Evolutionary conservation across 441 rosid genomes (phyloP).

Genomic region (Daphne laureola): DNA sequence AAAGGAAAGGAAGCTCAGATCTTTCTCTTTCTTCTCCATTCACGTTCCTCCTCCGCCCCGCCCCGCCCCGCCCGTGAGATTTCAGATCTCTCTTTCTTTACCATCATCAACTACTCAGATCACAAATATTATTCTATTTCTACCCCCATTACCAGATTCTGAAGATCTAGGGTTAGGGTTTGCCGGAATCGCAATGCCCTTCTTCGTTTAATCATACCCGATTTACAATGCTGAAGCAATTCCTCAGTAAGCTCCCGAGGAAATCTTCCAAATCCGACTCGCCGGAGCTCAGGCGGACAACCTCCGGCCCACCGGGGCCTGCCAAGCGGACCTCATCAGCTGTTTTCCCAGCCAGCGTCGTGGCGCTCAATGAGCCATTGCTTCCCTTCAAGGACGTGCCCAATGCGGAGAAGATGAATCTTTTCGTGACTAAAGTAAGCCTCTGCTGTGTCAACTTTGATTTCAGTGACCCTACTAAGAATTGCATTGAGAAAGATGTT

Average conservation of each 20-base stretch:
- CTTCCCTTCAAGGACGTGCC: conserved; percentile 80
- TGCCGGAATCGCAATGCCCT: background rate
- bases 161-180: conserved; percentile 14
- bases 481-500: conserved; percentile 67
- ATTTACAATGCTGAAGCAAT: conserved; percentile 55
- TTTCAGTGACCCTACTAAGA: conserved; percentile 67
- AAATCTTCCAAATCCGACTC: conserved; percentile 51
- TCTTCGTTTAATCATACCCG: conserved; percentile 7
- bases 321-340: conserved; percentile 68
- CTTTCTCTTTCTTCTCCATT: too few relatives aligned
- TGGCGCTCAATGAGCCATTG: conserved; percentile 75
- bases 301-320: conserved; percentile 39
- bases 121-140: conserved; percentile 5
- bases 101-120: background rate
- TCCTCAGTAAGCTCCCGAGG: conserved; percentile 60
- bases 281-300: conserved; percentile 24
- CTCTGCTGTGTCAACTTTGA: conserved; percentile 82
- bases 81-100: too few relatives aligned
- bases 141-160: background rate
- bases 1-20: too few relatives aligned
- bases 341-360: conserved; percentile 73
- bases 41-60: too few relatives aligned
- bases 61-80: too few relatives aligned
- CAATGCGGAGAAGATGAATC: conserved; percentile 56
- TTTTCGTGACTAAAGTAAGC: conserved; percentile 80